A percentile compares a stretch with the other conserved stretches of the same genome.
phyloP scores from a whole-genome alignment of 78 protist species.

The Dictyostelium discoideum region dicty_2.7 NC_007088.5:5426001-5426500 shows the following conservation, averaged over 20 bases:
- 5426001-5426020: background rate
- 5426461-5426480: background rate
- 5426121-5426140: background rate
- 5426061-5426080: background rate
- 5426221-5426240: conserved; percentile 5
- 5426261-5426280: background rate
- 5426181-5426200: no score
- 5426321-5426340: background rate
- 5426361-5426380: conserved; percentile 66
- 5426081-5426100: background rate
- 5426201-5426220: background rate
- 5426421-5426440: background rate
- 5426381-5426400: conserved; percentile 79
- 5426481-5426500: conserved; percentile 17
- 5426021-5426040: background rate
- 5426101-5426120: background rate
- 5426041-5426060: background rate
- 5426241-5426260: background rate
- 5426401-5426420: conserved; percentile 16
- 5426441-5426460: background rate
- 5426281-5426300: background rate
- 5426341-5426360: background rate
- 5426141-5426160: background rate
- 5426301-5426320: background rate
- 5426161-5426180: background rate